A percentile compares a stretch with the other conserved stretches of the same genome.
Evolutionary conservation across 1,284 basidiomycete genomes (phyloP).

Genomic region (Irpex sp.): DNA sequence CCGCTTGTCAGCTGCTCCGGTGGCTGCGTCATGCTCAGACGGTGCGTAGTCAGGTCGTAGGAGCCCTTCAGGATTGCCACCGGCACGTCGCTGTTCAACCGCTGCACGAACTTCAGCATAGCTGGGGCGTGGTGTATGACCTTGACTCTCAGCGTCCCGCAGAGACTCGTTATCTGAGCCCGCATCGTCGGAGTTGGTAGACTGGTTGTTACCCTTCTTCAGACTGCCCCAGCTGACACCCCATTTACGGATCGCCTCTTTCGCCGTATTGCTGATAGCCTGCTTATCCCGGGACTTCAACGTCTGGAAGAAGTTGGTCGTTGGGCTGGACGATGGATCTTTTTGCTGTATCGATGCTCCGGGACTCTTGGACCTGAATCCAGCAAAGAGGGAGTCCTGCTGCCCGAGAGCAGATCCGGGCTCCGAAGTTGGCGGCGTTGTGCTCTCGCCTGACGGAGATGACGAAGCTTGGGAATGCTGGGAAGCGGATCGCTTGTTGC

Average conservation of each 20-base stretch:
- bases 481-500: conserved; percentile 20
- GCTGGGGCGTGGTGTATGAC: conserved; percentile 46
- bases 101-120: conserved; percentile 73
- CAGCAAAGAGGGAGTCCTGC: conserved; percentile 19
- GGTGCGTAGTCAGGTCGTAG: conserved; percentile 11
- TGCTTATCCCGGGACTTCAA: conserved; percentile 83
- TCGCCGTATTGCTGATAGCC: conserved; percentile 75
- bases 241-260: conserved; percentile 87
- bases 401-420: conserved; percentile 20
- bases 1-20: conserved; percentile 25
- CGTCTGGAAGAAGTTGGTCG: conserved; percentile 64
- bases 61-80: conserved; percentile 39
- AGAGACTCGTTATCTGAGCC: conserved; percentile 38
- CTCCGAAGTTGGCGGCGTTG: conserved; percentile 17
- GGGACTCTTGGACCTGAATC: conserved; percentile 22
- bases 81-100: conserved; percentile 47
- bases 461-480: conserved; percentile 24
- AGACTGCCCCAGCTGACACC: conserved; percentile 72
- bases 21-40: conserved; percentile 32
- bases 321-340: conserved; percentile 18
- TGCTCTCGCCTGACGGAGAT: conserved; percentile 16
- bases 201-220: conserved; percentile 43
- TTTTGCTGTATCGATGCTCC: conserved; percentile 12
- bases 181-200: conserved; percentile 41
- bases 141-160: conserved; percentile 28